These are phyloP conservation scores for Strobilomyces echinocephalus DNA, from an alignment of 768 basidiomycete species.

Conservation along the genomic window DNA sequence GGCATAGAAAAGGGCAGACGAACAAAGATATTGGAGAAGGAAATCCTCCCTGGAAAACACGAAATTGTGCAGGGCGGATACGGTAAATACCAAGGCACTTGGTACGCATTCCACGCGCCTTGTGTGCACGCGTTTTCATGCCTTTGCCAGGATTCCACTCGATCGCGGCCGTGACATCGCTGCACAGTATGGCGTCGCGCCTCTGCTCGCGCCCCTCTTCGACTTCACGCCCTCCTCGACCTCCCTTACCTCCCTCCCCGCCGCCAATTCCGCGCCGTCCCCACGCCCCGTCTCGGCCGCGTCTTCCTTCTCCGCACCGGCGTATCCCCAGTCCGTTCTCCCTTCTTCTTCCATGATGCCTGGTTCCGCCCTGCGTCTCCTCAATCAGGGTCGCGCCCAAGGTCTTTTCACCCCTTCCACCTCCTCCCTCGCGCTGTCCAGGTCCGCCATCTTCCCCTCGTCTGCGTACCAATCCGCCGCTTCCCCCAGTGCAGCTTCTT, in stretches of 20 bases:
- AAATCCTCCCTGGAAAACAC: constrained; percentile 90
- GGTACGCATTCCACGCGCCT: constrained; percentile 48
- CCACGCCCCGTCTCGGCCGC: constrained; percentile 65
- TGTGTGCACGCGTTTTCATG: constrained; percentile 8
- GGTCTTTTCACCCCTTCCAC: constrained; percentile 84
- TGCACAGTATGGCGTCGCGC: constrained; percentile 84
- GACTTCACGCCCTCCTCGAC: constrained; percentile 82
- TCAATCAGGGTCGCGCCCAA: constrained; percentile 83
- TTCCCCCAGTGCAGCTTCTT: constrained; percentile 48
- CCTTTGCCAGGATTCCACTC: constrained; percentile 78
- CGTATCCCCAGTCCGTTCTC: constrained; percentile 52
- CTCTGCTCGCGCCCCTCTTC: constrained; percentile 84
- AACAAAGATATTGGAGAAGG: constrained; percentile 96
- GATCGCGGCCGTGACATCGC: constrained; percentile 93
- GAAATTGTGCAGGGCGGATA: constrained; percentile 99
- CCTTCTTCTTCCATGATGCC: constrained; percentile 85
- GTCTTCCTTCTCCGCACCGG: constrained; percentile 57
- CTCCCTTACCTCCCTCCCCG: constrained; percentile 65
- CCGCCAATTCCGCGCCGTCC: constrained; percentile 42
- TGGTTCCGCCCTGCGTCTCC: constrained; percentile 75
- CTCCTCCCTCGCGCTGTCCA: constrained; percentile 46
- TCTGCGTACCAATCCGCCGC: constrained; percentile 44
- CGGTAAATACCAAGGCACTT: constrained; percentile 98
- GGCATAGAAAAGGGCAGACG: constrained; percentile 95
- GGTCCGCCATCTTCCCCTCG: constrained; percentile 51